Percentiles rank a stretch among this genome's conserved stretches.
Evolutionary conservation across 2,329 filamentous ascomycete genomes (phyloP).

Genomic region (Penicillium capsulatum): DNA sequence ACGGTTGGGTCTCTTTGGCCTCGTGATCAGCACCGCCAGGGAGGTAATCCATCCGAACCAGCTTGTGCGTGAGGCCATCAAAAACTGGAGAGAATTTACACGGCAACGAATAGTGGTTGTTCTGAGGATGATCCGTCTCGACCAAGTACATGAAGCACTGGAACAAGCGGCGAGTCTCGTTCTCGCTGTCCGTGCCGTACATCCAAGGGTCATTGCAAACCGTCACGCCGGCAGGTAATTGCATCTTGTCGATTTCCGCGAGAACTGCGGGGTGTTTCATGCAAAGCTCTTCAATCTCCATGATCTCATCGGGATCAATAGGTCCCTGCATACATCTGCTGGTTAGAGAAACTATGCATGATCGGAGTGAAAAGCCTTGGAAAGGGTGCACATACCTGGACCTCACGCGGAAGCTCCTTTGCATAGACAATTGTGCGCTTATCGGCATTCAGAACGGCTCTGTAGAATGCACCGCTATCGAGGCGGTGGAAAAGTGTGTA

Average conservation of each 20-base stretch:
- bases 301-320: slow-evolving; percentile 57
- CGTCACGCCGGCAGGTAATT: slow-evolving; percentile 54
- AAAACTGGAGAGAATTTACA: slow-evolving; percentile 45
- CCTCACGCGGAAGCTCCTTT: slow-evolving; percentile 45
- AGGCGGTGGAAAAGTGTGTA: slow-evolving; percentile 50
- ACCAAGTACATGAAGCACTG: slow-evolving; percentile 43
- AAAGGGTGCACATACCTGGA: slow-evolving; percentile 36
- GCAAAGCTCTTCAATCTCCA: slow-evolving; percentile 55
- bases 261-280: slow-evolving; percentile 54
- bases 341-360: no score
- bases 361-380: no score
- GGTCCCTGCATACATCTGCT: slow-evolving; percentile 45
- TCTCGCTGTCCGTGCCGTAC: slow-evolving; percentile 51
- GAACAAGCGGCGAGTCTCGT: slow-evolving; percentile 38
- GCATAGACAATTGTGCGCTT: slow-evolving; percentile 34
- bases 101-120: slow-evolving; percentile 37
- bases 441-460: slow-evolving; percentile 40
- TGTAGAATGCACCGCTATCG: slow-evolving; percentile 43
- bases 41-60: slow-evolving; percentile 65
- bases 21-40: slow-evolving; percentile 63
- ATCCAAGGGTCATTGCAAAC: slow-evolving; percentile 65
- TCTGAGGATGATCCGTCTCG: slow-evolving; percentile 33
- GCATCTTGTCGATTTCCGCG: slow-evolving; percentile 56
- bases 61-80: slow-evolving; percentile 57
- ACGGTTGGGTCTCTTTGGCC: slow-evolving; percentile 53